phyloP scores from a whole-genome alignment of 768 basidiomycete species.

The Macrolepiota fuliginosa region DNA sequence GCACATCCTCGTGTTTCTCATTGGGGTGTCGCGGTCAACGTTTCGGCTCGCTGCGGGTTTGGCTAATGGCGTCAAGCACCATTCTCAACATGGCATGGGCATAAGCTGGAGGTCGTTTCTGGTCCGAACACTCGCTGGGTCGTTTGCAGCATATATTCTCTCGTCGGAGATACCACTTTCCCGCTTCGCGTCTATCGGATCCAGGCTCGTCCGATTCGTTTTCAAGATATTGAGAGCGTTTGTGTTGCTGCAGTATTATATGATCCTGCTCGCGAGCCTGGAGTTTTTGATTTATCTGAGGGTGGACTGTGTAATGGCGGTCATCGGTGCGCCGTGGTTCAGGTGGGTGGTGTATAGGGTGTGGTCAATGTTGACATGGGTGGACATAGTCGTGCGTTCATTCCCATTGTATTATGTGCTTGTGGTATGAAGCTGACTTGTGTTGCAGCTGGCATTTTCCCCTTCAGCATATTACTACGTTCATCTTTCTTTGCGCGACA shows the following conservation, averaged over 20 bases:
- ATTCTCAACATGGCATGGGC: not conserved
- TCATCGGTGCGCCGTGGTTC: constrained; percentile 2
- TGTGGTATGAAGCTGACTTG: not conserved
- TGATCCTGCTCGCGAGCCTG: not conserved
- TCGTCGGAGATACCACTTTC: not conserved
- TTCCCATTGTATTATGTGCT: not conserved
- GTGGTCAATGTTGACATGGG: constrained; percentile 6
- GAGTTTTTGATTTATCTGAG: constrained; percentile 9
- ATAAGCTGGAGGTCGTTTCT: not conserved
- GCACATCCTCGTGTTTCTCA: not conserved
- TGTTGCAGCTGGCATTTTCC: not conserved
- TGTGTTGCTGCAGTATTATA: not conserved
- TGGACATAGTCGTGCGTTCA: not conserved
- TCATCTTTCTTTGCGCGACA: constrained; percentile 2
- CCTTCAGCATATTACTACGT: constrained; percentile 4
- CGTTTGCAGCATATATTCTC: not conserved
- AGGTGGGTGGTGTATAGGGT: not conserved
- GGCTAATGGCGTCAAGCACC: not conserved
- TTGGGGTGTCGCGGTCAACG: not conserved
- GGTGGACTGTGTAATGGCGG: not conserved
- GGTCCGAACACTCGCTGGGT: not conserved
- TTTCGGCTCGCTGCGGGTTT: not conserved
- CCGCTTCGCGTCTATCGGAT: not conserved
- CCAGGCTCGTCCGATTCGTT: not conserved
- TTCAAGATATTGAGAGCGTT: not conserved